Evolutionary conservation across 169 alveolate species (phyloP).

Genomic region (Cryptosporidium tyzzeri): DNA sequence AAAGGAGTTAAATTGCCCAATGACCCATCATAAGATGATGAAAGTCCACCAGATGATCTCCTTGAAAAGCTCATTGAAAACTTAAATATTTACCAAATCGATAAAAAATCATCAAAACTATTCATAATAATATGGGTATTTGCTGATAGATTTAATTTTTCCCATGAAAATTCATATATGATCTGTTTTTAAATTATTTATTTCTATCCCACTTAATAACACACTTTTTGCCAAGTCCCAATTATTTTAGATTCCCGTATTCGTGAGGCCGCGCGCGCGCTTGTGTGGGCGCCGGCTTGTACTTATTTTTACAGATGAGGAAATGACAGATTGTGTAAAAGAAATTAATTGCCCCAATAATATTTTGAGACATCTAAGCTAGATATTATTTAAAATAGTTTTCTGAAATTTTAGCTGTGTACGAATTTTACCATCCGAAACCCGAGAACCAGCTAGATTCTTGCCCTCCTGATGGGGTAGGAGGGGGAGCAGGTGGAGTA

Average conservation of each 20-base stretch:
- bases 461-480: conserved; percentile 13
- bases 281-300: conserved; percentile 20
- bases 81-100: background rate
- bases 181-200: background rate
- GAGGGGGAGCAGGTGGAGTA: conserved; percentile 22
- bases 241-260: conserved; percentile 72
- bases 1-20: conserved; percentile 69
- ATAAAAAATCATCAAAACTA: conserved; percentile 10
- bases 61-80: conserved; percentile 68
- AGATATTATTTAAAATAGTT: background rate
- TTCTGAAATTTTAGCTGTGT: background rate
- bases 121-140: conserved; percentile 6
- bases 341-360: background rate
- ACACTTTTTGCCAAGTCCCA: conserved; percentile 73
- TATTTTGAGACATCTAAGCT: background rate
- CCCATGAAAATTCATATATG: conserved; percentile 7
- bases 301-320: conserved; percentile 3
- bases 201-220: conserved; percentile 26
- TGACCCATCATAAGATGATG: conserved; percentile 75
- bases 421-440: conserved; percentile 43
- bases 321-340: background rate
- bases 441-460: conserved; percentile 72
- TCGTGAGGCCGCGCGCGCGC: conserved; percentile 43
- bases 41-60: conserved; percentile 75
- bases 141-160: background rate